Percentiles rank a stretch among this genome's conserved stretches.
phyloP scores from a whole-genome alignment of 495 filamentous ascomycete species.

The Podospora anserina region DNA sequence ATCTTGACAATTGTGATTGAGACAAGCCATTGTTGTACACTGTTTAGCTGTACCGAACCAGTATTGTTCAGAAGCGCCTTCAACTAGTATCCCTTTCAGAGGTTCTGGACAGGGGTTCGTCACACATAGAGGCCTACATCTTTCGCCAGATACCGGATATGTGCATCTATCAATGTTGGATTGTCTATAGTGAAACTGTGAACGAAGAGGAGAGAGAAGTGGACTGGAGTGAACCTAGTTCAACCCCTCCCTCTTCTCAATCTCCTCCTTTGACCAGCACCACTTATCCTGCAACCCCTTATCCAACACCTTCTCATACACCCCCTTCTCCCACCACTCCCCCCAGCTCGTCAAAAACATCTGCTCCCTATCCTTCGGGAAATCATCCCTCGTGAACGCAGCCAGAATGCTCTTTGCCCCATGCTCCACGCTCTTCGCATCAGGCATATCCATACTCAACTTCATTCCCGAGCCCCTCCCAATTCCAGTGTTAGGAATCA shows the following conservation, averaged over 20 bases:
- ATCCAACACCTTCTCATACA: constrained; percentile 35
- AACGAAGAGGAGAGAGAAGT: too few species aligned
- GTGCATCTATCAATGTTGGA: too few species aligned
- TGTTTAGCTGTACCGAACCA: too few species aligned
- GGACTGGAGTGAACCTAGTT: not conserved
- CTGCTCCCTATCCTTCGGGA: constrained; percentile 45
- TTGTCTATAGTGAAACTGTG: too few species aligned
- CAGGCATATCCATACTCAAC: constrained; percentile 26
- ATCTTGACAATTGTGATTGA: too few species aligned
- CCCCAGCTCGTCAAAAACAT: constrained; percentile 50
- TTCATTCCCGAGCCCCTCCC: constrained; percentile 18
- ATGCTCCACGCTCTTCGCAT: constrained; percentile 36
- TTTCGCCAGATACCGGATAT: too few species aligned
- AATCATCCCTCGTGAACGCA: constrained; percentile 41
- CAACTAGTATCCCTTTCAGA: too few species aligned
- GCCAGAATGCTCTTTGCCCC: constrained; percentile 41
- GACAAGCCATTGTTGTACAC: too few species aligned
- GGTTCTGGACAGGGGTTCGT: too few species aligned
- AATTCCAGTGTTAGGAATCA: constrained; percentile 41
- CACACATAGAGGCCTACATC: too few species aligned
- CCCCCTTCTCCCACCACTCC: constrained; percentile 48
- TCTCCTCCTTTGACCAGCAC: constrained; percentile 40
- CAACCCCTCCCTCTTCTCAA: constrained; percentile 40
- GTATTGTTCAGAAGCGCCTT: too few species aligned
- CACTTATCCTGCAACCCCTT: constrained; percentile 45